Conservation (phyloP, 1,284 basidiomycete genomes). For the Trametes hirsuta region DNA sequence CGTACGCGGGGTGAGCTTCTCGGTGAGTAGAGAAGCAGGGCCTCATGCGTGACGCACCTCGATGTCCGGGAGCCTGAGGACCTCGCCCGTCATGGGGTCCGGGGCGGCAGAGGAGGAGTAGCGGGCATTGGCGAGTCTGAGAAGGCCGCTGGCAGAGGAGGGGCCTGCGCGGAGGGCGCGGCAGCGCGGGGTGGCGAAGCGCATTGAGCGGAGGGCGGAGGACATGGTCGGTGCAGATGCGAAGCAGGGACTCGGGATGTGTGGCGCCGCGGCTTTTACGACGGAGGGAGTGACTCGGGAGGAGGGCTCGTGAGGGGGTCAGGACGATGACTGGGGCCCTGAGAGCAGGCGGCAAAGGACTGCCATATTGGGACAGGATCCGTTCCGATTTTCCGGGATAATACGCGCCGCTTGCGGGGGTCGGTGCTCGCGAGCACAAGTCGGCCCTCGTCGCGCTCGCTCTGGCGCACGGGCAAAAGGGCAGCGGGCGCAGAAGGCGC, state of each 20-base stretch:
- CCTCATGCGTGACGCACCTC: conserved; percentile 24
- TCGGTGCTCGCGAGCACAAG: not conserved
- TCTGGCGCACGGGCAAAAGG: not conserved
- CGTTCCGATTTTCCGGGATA: not conserved
- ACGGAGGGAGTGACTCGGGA: conserved; percentile 9
- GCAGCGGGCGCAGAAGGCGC: not conserved
- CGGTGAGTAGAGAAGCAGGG: not conserved
- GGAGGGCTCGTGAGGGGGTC: not conserved
- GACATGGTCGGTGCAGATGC: conserved; percentile 9
- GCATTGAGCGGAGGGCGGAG: conserved; percentile 13
- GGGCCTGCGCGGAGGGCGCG: conserved; percentile 2
- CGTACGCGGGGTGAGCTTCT: conserved; percentile 2
- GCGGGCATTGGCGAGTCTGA: conserved; percentile 19
- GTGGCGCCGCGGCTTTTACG: not conserved
- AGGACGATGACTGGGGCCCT: not conserved
- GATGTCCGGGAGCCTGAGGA: conserved; percentile 33
- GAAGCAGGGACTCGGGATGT: not conserved
- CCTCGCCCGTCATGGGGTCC: conserved; percentile 31
- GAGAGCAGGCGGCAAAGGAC: not conserved
- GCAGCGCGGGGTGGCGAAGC: conserved; percentile 6
- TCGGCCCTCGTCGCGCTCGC: too few species aligned
- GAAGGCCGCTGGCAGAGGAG: conserved; percentile 10
- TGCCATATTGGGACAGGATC: conserved; percentile 1
- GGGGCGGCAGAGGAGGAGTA: conserved; percentile 27
- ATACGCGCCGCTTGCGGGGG: not conserved